These are phyloP conservation scores for Arbutus unedo DNA, from an alignment of 148 eudicot species.

Conservation along the genomic window DNA sequence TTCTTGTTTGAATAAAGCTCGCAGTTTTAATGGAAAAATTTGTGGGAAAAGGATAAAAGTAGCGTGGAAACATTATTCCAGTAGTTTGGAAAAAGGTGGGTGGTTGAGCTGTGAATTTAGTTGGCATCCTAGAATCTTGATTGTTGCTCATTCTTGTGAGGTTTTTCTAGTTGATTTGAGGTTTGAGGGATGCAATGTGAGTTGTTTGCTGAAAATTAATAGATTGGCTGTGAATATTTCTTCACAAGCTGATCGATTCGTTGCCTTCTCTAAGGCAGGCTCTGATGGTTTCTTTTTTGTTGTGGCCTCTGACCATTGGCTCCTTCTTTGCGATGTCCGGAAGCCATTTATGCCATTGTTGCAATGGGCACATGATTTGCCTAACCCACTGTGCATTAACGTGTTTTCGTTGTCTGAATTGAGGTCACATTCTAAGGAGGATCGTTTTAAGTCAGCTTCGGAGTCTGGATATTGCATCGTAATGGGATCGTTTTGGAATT, in stretches of 20 bases:
- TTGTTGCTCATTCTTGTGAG: conserved; percentile 54
- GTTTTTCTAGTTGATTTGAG: conserved; percentile 69
- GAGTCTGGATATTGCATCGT: conserved; percentile 55
- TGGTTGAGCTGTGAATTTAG: conserved; percentile 87
- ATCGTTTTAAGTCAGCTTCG: conserved; percentile 36
- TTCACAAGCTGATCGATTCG: conserved; percentile 43
- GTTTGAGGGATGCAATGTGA: conserved; percentile 29
- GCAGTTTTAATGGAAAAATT: conserved; percentile 14
- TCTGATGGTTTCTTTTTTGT: conserved; percentile 45
- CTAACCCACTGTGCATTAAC: conserved; percentile 46
- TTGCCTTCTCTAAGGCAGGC: conserved; percentile 57
- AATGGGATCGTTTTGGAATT: conserved; percentile 80
- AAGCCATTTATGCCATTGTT: conserved; percentile 55
- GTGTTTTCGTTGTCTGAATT: conserved; percentile 49
- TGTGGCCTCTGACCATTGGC: conserved; percentile 50
- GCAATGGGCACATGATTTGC: conserved; percentile 64
- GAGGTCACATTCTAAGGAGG: conserved; percentile 46
- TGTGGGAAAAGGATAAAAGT: conserved; percentile 42
- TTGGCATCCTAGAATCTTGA: conserved; percentile 71
- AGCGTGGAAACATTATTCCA: conserved; percentile 33
- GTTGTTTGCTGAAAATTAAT: conserved; percentile 50
- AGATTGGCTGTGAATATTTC: conserved; percentile 19
- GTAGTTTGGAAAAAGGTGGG: conserved; percentile 21
- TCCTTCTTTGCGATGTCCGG: conserved; percentile 72
- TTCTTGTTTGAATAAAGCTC: neutral